A percentile compares a stretch with the other conserved stretches of the same genome.
These are phyloP conservation scores for Vanderwaltozyma tropicalis DNA, from an alignment of 805 yeast species.

Conservation along the genomic window DNA sequence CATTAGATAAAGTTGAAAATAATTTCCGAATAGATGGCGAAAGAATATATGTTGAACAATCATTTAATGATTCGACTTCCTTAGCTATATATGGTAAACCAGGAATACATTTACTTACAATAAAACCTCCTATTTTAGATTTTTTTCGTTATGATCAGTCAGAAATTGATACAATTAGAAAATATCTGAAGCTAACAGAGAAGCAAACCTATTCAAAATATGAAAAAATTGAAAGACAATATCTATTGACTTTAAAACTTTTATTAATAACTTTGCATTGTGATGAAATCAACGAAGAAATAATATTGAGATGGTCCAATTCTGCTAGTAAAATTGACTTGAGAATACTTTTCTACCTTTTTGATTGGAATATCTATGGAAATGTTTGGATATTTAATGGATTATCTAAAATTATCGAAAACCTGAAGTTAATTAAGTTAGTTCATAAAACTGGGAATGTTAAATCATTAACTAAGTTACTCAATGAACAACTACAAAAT, in stretches of 20 bases:
- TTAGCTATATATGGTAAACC: conserved; percentile 11
- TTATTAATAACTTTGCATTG: conserved; percentile 19
- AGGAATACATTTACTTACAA: conserved; percentile 12
- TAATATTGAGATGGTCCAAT: conserved; percentile 15
- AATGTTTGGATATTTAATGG: conserved; percentile 26
- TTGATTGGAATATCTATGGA: conserved; percentile 20
- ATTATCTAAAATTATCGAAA: conserved; percentile 11
- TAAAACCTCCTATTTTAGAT: conserved; percentile 14
- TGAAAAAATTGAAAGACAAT: conserved; percentile 12
- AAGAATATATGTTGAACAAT: conserved; percentile 11
- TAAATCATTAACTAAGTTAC: conserved; percentile 3
- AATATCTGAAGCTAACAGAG: conserved; percentile 5
- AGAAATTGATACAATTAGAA: conserved; percentile 13
- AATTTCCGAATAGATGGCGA: conserved; percentile 20
- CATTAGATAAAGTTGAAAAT: conserved; percentile 10
- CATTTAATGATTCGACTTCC: conserved; percentile 12
- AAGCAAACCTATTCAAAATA: conserved; percentile 7
- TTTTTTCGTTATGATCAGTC: conserved; percentile 14
- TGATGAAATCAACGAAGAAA: conserved; percentile 11
- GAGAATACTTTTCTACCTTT: conserved; percentile 19
- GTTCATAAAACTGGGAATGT: conserved; percentile 15
- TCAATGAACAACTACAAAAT: conserved; percentile 3
- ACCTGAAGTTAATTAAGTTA: conserved; percentile 20
- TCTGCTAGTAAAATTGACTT: conserved; percentile 14
- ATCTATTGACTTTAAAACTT: conserved; percentile 12